Percentiles rank a stretch among this genome's conserved stretches.
Evolutionary conservation across 2,329 filamentous ascomycete genomes (phyloP).

Genomic region (Cadophora gregata): DNA sequence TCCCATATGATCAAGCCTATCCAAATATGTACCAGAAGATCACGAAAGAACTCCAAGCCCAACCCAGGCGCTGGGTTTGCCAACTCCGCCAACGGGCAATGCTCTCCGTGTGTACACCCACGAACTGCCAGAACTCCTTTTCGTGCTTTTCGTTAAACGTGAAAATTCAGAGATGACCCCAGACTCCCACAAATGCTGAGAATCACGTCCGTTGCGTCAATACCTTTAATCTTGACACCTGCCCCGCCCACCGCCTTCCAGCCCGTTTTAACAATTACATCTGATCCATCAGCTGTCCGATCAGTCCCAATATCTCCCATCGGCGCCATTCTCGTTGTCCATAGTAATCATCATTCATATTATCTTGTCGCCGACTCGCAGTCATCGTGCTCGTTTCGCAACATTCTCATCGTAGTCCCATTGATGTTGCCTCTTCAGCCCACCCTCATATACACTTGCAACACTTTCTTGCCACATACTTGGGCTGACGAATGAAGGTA

Average conservation of each 20-base stretch:
- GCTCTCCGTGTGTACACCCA: conserved; percentile 21
- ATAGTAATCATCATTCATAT: conserved; percentile 10
- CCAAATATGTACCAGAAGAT: conserved; percentile 16
- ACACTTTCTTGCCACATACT: conserved; percentile 78
- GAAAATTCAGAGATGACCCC: neutral
- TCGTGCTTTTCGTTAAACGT: neutral
- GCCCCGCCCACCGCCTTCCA: neutral
- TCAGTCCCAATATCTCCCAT: conserved; percentile 1
- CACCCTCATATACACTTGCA: conserved; percentile 70
- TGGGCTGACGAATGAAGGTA: conserved; percentile 68
- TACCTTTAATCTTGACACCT: neutral
- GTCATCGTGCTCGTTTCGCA: conserved; percentile 40
- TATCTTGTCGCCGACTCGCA: neutral
- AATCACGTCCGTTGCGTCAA: neutral
- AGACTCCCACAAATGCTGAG: neutral
- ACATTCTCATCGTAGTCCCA: conserved; percentile 56
- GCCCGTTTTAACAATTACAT: neutral
- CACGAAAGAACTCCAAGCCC: conserved; percentile 10
- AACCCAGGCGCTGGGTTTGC: neutral
- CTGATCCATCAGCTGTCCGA: conserved; percentile 3
- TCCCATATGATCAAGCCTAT: conserved; percentile 9
- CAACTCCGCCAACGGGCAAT: conserved; percentile 15
- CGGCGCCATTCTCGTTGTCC: conserved; percentile 8
- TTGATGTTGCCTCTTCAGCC: conserved; percentile 57
- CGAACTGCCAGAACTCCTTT: conserved; percentile 2